Evolutionary conservation across 352 stramenopile genomes (phyloP).

Genomic region (Globisporangium perplexum): DNA sequence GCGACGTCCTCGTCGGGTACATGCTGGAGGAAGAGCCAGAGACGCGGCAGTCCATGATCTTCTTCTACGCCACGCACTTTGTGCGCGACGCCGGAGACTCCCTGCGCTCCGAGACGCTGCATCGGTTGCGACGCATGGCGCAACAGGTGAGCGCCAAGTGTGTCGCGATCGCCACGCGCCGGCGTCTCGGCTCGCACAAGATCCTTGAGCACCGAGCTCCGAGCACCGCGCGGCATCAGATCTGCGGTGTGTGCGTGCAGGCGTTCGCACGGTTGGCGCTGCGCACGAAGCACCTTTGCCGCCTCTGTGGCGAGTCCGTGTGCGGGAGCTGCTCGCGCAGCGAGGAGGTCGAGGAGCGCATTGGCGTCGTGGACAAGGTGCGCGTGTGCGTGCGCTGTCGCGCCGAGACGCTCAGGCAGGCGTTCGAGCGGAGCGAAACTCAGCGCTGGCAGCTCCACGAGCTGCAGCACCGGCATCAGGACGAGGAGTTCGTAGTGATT

Average conservation of each 20-base stretch:
- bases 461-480: neutral
- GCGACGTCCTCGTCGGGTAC: slow-evolving; percentile 15
- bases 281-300: slow-evolving; percentile 23
- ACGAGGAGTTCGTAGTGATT: neutral
- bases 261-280: slow-evolving; percentile 9
- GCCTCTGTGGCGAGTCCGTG: slow-evolving; percentile 29
- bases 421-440: slow-evolving; percentile 14
- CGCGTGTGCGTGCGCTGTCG: slow-evolving; percentile 39
- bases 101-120: slow-evolving; percentile 8
- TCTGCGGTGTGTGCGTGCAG: slow-evolving; percentile 9
- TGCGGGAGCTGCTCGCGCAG: slow-evolving; percentile 29
- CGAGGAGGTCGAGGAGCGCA: slow-evolving; percentile 33
- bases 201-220: slow-evolving; percentile 7
- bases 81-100: neutral
- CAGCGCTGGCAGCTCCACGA: neutral
- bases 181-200: slow-evolving; percentile 12
- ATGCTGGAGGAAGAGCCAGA: slow-evolving; percentile 15
- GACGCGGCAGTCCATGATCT: slow-evolving; percentile 13
- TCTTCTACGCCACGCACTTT: slow-evolving; percentile 16
- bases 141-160: slow-evolving; percentile 12
- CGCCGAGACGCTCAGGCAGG: slow-evolving; percentile 20
- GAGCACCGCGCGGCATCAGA: neutral
- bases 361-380: slow-evolving; percentile 29
- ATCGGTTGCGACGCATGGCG: slow-evolving; percentile 10
- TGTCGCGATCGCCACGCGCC: slow-evolving; percentile 13